Base-by-base conservation (phyloP, 202 grass and related monocot genomes). In the Zizania palustris region DNA sequence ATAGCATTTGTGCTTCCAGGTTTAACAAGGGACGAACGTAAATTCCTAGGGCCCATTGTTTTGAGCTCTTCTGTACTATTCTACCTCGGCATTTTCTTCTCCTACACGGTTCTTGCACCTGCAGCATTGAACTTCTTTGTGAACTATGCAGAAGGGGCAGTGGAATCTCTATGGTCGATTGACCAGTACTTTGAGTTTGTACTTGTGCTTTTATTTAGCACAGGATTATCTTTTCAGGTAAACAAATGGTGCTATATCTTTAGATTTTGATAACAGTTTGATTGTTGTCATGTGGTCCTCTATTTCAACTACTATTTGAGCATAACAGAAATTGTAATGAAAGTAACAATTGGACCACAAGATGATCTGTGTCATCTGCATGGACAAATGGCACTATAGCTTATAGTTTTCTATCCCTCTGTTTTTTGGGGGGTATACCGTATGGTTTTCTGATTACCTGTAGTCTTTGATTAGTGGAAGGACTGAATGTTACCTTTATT, bases 141-240 rank as follows among this genome's bases (percentile, higher is more conserved):
- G 69, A 99, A 90, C 75, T 99, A 99, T 79, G 96, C 96, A 2
- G 89, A 99, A 33, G 96, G 96, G 38, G 96, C 96, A 15, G 96
- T 95, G 7, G 96, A 99, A 85, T 99, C 96, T 0, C 33, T 99
- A 33, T 99, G 96, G 96, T 99, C 96, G 9, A 99, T 99, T 54
- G 96, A 99, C 54, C 91, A 99, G 73, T 99, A 95, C 69, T 98
- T 99, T 60, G 96, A 95, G 82, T 99, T 99, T 71, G 68, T 99
- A 64, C 96, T 99, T 48, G 69, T 99, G 48, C 96, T 99, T 74
- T 83, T 99, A 72, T 99, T 99, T 76, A 99, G 96, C 87, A 99
- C 96, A 45, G 96, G 96, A 8, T 68, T 99, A 45, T 92, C 96
- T 49, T 99, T 98, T 79, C 96, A 99, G 91, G 96, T 99, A 92